These are phyloP conservation scores for Leishmania guyanensis DNA, from an alignment of 208 protist genomes.

Conservation along the genomic window DNA sequence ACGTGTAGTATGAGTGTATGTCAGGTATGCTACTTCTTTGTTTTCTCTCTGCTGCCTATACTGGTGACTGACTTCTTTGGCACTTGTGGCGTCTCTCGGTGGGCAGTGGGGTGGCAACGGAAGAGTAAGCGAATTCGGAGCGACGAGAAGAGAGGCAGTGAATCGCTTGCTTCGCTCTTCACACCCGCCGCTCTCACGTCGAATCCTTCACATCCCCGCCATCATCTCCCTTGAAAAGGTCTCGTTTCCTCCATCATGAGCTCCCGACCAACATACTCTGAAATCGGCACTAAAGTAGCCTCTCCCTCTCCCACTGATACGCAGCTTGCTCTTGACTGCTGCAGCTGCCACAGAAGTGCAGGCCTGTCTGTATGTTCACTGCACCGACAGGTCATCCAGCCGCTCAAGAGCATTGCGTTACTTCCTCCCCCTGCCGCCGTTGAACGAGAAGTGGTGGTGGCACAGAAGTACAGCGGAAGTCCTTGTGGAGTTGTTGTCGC, in stretches of 20 bases:
- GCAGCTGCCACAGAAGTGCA: not conserved
- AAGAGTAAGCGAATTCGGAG: not conserved
- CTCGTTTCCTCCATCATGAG: not conserved
- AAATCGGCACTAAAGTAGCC: not conserved
- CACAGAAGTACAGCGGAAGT: too few species aligned
- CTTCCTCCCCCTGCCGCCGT: not conserved
- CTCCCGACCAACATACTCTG: not conserved
- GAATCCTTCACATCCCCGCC: not conserved
- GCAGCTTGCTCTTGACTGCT: not conserved
- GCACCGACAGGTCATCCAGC: not conserved
- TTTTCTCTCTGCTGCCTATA: not conserved
- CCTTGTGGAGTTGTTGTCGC: too few species aligned
- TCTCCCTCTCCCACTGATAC: not conserved
- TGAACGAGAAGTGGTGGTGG: too few species aligned
- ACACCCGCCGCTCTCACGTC: not conserved
- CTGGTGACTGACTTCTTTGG: not conserved
- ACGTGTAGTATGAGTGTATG: too few species aligned
- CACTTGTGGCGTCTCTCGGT: not conserved
- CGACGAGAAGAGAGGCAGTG: not conserved
- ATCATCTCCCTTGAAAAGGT: not conserved
- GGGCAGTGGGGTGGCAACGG: not conserved
- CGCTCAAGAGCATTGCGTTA: not conserved
- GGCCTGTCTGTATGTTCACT: not conserved
- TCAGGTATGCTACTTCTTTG: not conserved
- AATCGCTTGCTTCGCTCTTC: not conserved